Evolutionary conservation across 2,329 filamentous ascomycete species (phyloP), one percentile per base, ranked within the genome.

Genomic region (Periconia macrospinosa): DNA sequence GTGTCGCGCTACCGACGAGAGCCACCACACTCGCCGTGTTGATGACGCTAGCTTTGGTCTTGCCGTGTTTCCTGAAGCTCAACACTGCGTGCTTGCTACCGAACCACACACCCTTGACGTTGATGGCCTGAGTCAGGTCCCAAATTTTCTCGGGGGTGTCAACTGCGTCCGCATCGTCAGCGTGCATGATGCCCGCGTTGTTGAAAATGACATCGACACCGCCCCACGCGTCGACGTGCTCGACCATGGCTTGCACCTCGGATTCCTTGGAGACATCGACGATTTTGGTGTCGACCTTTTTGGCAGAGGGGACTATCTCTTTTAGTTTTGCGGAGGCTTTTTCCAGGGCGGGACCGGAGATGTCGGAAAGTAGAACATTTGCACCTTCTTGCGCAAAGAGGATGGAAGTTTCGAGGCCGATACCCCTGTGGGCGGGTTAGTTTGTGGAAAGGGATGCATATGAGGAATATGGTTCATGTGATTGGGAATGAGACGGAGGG

Each of bases 21-120:
- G 91, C 92, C 45, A 96, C 92, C 46, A 96, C 89, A 45, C 88
- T 92, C 23, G 91, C 92, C 2, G 91, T 96, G 81, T 96, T 96
- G 83, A 96, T 92, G 76, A 97, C 86, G 75, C 87, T 91, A 48
- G 85, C 90, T 65, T 83, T 85, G 43, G 80, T 84, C 85, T 97
- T 97, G 51, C 84, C 83, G 80, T 95, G 82, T 65, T 86, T 86
- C 60, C 92, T 88, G 66, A 97, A 82, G 43, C 90, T 85, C 47
- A 93, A 80, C 27, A 97, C 87, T 7, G 92, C 91, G 74, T 96
- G 91, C 82, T 96, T 97, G 83, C 86, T 88, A 56, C 92, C 92
- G 74, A 86, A 97, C 92, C 92, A 96, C n/a, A 97, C 92, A 42
- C 92, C 92, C 84, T 97, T 97, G 75, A 96, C 92, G 76, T 97